Percentiles rank a stretch among this genome's conserved stretches.
Conservation (phyloP, 1,139 yeast species). For the Saccharomyces hybrid region DNA sequence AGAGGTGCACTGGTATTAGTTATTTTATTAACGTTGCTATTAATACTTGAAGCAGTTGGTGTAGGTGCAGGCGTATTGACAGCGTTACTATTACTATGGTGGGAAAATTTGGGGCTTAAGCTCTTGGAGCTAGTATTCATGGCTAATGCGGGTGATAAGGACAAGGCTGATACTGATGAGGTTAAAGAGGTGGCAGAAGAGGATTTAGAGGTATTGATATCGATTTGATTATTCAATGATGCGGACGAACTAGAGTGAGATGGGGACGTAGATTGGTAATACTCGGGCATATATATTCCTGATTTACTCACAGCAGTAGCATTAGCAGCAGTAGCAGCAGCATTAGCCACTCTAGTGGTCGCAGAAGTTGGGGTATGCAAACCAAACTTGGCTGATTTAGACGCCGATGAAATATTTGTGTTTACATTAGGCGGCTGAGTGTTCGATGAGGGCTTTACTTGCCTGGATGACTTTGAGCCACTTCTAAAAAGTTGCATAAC, state of each 20-base stretch:
- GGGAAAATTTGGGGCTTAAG: not conserved
- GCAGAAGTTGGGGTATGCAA: not conserved
- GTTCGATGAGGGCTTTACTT: not conserved
- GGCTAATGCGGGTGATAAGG: not conserved
- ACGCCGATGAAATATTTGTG: not conserved
- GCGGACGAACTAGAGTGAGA: not conserved
- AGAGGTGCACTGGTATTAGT: not conserved
- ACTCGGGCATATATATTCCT: not conserved
- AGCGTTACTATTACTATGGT: not conserved
- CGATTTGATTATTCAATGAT: not conserved
- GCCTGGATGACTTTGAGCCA: constrained; percentile 1
- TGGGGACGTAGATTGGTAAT: not conserved
- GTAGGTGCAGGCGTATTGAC: not conserved
- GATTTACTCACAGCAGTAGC: not conserved
- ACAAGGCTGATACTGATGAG: not conserved
- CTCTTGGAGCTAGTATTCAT: not conserved
- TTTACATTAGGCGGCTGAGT: not conserved
- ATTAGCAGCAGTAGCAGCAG: not conserved
- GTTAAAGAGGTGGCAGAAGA: not conserved
- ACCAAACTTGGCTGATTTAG: not conserved
- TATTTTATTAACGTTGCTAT: not conserved
- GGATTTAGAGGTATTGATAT: not conserved
- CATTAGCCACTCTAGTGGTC: not conserved
- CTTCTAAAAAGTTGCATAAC: constrained; percentile 4
- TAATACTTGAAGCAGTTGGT: not conserved